These are phyloP conservation scores for Pisolithus orientalis DNA, from an alignment of 768 basidiomycete genomes.

Conservation along the genomic window DNA sequence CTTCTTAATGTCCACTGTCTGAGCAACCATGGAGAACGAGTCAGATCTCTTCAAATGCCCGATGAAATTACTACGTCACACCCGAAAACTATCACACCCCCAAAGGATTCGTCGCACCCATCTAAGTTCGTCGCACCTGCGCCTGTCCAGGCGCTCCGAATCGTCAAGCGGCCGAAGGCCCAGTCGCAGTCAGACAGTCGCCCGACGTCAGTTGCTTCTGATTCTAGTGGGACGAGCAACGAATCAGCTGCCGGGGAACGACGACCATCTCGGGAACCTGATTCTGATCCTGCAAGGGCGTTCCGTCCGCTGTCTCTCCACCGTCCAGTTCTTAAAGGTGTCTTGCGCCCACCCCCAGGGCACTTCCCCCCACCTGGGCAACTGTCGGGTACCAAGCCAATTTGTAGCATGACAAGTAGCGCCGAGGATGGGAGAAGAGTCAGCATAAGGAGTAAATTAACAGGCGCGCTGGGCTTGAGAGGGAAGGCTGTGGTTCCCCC, in stretches of 20 bases:
- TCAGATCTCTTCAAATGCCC: background rate
- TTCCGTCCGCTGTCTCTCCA: background rate
- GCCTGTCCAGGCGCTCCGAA: constrained; percentile 22
- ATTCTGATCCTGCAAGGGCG: background rate
- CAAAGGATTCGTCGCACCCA: background rate
- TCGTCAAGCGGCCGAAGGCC: constrained; percentile 22
- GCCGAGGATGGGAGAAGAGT: background rate
- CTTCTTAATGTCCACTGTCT: background rate
- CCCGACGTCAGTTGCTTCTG: constrained; percentile 4
- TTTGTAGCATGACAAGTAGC: background rate
- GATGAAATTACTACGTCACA: background rate
- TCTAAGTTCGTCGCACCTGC: constrained; percentile 7
- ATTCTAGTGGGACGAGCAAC: background rate
- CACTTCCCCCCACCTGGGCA: background rate
- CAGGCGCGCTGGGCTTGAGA: constrained; percentile 5
- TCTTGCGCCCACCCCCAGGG: constrained; percentile 24
- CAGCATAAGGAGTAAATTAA: constrained; percentile 7
- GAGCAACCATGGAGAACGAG: background rate
- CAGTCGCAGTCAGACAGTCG: constrained; percentile 9
- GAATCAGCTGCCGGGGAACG: background rate
- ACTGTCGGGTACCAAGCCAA: background rate
- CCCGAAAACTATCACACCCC: background rate
- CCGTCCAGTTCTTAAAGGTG: constrained; percentile 16
- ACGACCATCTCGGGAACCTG: background rate
- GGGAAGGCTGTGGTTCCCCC: background rate